Evolutionary conservation across 1,284 basidiomycete species (phyloP).

Genomic region (Pyrrhoderma noxium): DNA sequence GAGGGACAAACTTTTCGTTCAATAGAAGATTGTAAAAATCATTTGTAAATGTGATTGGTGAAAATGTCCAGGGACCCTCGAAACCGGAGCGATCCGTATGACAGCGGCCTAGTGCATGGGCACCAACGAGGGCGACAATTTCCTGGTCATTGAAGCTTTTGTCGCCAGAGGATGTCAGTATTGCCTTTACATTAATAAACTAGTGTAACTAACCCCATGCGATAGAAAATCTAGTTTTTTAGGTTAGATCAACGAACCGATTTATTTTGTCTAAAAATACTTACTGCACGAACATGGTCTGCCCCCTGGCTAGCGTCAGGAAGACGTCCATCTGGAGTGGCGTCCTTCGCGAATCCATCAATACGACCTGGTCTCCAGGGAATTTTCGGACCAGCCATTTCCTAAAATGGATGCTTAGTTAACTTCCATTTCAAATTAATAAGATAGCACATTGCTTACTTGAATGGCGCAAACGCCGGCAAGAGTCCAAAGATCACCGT

Average conservation of each 20-base stretch:
- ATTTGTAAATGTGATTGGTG: slow-evolving; percentile 83
- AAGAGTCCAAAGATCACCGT: slow-evolving; percentile 92
- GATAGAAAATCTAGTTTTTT: slow-evolving; percentile 65
- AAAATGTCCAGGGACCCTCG: slow-evolving; percentile 89
- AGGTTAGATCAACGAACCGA: background rate
- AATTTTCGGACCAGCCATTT: slow-evolving; percentile 77
- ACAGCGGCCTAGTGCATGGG: slow-evolving; percentile 93
- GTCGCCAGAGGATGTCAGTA: no score
- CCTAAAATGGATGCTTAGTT: slow-evolving; percentile 29
- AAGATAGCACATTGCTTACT: slow-evolving; percentile 25
- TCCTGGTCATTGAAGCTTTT: slow-evolving; percentile 96
- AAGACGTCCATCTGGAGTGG: slow-evolving; percentile 89
- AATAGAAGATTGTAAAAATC: slow-evolving; percentile 87
- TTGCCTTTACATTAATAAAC: no score
- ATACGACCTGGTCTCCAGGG: slow-evolving; percentile 87
- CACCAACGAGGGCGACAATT: slow-evolving; percentile 91
- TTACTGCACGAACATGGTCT: slow-evolving; percentile 76
- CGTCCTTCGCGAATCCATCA: slow-evolving; percentile 71
- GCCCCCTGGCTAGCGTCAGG: slow-evolving; percentile 84
- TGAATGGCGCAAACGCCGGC: slow-evolving; percentile 83
- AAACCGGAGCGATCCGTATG: slow-evolving; percentile 81
- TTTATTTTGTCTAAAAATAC: slow-evolving; percentile 22
- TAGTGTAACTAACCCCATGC: slow-evolving; percentile 58
- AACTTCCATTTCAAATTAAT: background rate
- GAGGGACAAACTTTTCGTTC: slow-evolving; percentile 64